Percentiles rank a stretch among this genome's conserved stretches.
These are phyloP conservation scores for Bassia scoparia DNA, from an alignment of 148 eudicot genomes.

Conservation along the genomic window DNA sequence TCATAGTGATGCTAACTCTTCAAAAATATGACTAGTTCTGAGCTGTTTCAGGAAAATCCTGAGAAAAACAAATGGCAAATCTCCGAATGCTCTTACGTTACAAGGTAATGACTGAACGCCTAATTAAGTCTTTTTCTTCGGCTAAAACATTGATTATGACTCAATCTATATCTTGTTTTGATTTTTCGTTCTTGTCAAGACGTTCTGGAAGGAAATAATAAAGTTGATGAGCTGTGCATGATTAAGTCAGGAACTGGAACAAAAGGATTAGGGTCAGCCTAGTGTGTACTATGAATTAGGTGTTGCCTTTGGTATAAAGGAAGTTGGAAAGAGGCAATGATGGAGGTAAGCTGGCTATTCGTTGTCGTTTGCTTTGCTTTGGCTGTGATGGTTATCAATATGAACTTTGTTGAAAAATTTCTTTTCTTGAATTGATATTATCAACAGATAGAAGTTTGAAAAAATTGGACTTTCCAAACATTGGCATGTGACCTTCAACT, in stretches of 20 bases:
- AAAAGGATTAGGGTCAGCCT: conserved; percentile 68
- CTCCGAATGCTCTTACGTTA: conserved; percentile 77
- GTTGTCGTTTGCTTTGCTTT: conserved; percentile 9
- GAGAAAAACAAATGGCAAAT: conserved; percentile 69
- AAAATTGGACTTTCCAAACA: conserved; percentile 54
- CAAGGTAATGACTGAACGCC: conserved; percentile 46
- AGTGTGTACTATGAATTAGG: conserved; percentile 85
- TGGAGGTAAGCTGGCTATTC: conserved; percentile 50
- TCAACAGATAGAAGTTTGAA: conserved; percentile 70
- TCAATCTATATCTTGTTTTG: conserved; percentile 13
- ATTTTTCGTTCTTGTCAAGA: conserved; percentile 61
- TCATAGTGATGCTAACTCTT: conserved; percentile 75
- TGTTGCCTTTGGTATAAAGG: conserved; percentile 90
- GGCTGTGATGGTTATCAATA: not conserved
- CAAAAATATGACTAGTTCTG: conserved; percentile 74
- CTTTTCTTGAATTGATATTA: conserved; percentile 1
- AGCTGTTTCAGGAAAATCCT: conserved; percentile 65
- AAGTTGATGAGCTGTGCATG: conserved; percentile 66
- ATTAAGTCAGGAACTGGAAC: conserved; percentile 88
- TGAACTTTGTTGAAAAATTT: conserved; percentile 5
- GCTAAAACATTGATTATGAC: not conserved
- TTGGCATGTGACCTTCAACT: conserved; percentile 70
- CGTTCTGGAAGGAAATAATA: conserved; percentile 79
- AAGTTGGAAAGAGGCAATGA: conserved; percentile 75
- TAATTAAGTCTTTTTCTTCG: not conserved